A percentile compares a stretch with the other conserved stretches of the same genome.
Conservation (phyloP, 139 green algal species). For the Chlorella sp. region DNA sequence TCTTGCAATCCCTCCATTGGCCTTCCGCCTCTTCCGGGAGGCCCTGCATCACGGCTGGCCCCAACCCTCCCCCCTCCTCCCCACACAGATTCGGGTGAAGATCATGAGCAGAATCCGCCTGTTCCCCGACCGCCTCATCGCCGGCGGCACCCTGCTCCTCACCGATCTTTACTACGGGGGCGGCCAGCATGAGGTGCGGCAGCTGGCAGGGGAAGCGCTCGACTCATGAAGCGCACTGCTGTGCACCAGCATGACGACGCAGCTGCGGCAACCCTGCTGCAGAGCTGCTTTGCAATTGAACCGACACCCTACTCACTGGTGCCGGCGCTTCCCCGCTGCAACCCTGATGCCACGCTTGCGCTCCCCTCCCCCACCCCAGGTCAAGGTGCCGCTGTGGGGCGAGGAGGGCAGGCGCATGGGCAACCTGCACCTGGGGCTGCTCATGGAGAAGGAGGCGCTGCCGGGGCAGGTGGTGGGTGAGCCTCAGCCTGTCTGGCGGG, state of each 20-base stretch:
- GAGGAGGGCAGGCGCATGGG: neutral
- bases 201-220: too few species aligned
- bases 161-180: constrained; percentile 16
- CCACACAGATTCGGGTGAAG: neutral
- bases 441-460: neutral
- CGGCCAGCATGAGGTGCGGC: constrained; percentile 17
- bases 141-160: neutral
- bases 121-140: constrained; percentile 13
- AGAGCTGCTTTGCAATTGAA: too few species aligned
- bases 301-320: too few species aligned
- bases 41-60: too few species aligned
- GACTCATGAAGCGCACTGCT: too few species aligned
- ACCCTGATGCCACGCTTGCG: too few species aligned
- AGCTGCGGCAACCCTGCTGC: too few species aligned
- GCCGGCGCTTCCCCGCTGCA: too few species aligned
- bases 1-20: too few species aligned
- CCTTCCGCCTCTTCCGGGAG: too few species aligned
- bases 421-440: neutral
- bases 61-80: too few species aligned
- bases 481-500: neutral
- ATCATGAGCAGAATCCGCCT: neutral
- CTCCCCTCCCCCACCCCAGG: neutral
- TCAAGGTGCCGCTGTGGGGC: neutral
- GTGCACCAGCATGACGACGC: too few species aligned
- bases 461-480: constrained; percentile 4